Base-by-base conservation (phyloP, 441 rosid species). In the Iberis amara region DNA sequence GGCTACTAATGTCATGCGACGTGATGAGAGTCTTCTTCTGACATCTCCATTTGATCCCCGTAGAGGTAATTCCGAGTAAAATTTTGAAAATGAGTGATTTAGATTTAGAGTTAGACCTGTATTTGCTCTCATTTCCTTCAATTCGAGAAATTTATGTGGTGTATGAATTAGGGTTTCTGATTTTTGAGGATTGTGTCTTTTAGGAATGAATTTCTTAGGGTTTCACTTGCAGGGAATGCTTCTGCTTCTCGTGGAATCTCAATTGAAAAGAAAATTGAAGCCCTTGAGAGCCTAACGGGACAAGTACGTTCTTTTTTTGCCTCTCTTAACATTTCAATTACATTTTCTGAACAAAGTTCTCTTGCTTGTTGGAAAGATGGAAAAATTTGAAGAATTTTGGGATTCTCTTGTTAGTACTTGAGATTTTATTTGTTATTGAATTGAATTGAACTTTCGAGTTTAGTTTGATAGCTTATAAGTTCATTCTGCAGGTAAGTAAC, bases 191-290 rank as follows among this genome's bases (percentile, higher is more conserved):
- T 46, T 31, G n/a, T 54, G 31, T 42, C 6, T 50, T 52, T 18
- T 36, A 41, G 47, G 11, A 35, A 27, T 35, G 18, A 13, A 36
- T 36, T 38, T 11, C 11, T 44, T 14, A 7, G 43, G 31, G 37
- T 39, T 54, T 55, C 10, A 43, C 11, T 3, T 51, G 69, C 79
- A 82, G 97, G 77, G 33, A 91, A 74, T 55, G 52, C 40, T 64
- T 73, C 37, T 4, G 80, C 55, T 47, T 73, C 80, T 32, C 79
- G 81, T 41, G 94, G 73, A 32, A 68, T 78, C 44, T 80, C 87
- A 36, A 70, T 86, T 52, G 97, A 89, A 77, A 81, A 81, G 86
- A 90, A 79, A 78, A 86, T 90, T 39, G 96, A 90, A 51, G 76
- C 75, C 59, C 91, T 90, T 23, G 97, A 90, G 76, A 84, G 76